Evolutionary conservation across 2,329 filamentous ascomycete species (phyloP).

Genomic region (Coniochaeta sp.): DNA sequence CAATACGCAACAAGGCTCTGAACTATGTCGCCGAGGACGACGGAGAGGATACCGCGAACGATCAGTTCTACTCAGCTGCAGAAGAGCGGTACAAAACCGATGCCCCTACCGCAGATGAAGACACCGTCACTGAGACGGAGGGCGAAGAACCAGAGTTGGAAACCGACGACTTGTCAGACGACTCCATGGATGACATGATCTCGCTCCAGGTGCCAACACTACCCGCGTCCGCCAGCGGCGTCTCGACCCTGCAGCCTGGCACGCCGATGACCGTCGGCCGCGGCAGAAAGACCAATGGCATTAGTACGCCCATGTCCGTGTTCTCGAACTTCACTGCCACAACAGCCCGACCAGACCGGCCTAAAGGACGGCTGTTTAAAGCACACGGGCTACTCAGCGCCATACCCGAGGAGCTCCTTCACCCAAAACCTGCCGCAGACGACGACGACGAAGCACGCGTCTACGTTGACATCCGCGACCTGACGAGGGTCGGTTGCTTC

Average conservation of each 20-base stretch:
- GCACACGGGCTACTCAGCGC: conserved; percentile 65
- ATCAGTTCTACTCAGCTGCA: conserved; percentile 87
- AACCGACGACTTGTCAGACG: conserved; percentile 75
- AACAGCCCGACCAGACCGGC: conserved; percentile 66
- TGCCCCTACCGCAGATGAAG: conserved; percentile 40
- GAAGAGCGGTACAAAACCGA: conserved; percentile 65
- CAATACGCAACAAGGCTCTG: conserved; percentile 41
- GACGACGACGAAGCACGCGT: conserved; percentile 87
- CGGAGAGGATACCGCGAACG: conserved; percentile 78
- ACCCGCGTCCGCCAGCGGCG: conserved; percentile 66
- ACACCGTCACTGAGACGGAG: conserved; percentile 51
- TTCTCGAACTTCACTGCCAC: conserved; percentile 83
- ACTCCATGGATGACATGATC: conserved; percentile 90
- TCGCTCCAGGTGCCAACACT: conserved; percentile 75
- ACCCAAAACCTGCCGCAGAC: conserved; percentile 67
- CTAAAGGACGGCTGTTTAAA: conserved; percentile 74
- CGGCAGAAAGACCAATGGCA: conserved; percentile 59
- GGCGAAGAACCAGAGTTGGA: conserved; percentile 56
- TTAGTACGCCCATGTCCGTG: conserved; percentile 77
- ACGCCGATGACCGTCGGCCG: conserved; percentile 70
- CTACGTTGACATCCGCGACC: conserved; percentile 79
- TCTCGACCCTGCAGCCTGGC: conserved; percentile 72
- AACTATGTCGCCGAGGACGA: conserved; percentile 53
- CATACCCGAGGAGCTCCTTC: conserved; percentile 70
- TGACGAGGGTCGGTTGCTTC: conserved; percentile 90